Base-by-base conservation (phyloP, 345 rosid species). In the Aegle marmelos region DNA sequence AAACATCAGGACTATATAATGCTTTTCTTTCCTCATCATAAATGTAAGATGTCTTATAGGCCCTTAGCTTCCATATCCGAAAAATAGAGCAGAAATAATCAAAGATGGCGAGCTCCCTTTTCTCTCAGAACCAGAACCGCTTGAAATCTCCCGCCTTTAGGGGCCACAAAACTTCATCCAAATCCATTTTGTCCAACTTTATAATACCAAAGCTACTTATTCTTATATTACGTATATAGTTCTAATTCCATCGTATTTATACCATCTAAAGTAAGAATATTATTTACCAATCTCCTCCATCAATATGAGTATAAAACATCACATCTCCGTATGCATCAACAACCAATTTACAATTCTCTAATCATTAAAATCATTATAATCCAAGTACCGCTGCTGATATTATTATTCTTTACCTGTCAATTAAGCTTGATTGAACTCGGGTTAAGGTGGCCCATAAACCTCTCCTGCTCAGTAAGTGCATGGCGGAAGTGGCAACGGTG, bases 401-500 rank as follows among this genome's bases (percentile, higher is more conserved):
- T 28, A 45, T 61, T 30, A 4, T 2, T 30, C 9, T 62, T 39
- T 74, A 75, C 79, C 64, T 65, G 36, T 76, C 79, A 50, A 67
- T 76, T 65, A 57, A 76, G 65, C 63, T 53, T 76, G 36, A 65
- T 65, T 33, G 78, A 54, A 39, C 73, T 34, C 57, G 72, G 72
- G 54, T 56, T 76, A 36, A 76, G 78, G 17, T 68, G 76, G 54
- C 82, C 57, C 75, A 82, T 59, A 70, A 81, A 37, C 80, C 41
- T 84, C 65, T 89, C 92, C 67, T 87, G 87, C 61, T 86, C 90
- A 31, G 88, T 86, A 33, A 89, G 87, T 58, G 87, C 83, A 73
- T 87, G 90, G 59, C 89, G 89, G 82, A 89, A 89, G 74, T 87
- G 92, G 81, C 90, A 89, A 72, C 92, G 86, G 74, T 87, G 92